Evolutionary conservation across 2,329 filamentous ascomycete genomes (phyloP).

Genomic region (Xylaria hypoxylon): DNA sequence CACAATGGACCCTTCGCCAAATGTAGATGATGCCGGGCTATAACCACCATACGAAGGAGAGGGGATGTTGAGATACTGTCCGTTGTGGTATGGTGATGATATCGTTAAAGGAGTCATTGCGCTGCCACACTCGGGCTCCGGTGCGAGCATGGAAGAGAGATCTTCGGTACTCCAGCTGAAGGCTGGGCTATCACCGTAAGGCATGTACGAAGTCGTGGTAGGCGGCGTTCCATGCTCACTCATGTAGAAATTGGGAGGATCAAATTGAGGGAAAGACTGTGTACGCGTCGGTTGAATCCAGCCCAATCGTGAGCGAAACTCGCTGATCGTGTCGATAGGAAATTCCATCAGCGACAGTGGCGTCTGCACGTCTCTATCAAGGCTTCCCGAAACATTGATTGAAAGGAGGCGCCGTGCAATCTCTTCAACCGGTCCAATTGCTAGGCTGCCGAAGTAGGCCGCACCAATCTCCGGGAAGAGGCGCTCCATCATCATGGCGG

Average conservation of each 20-base stretch:
- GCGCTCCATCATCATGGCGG: conserved; percentile 87
- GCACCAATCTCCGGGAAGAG: conserved; percentile 92
- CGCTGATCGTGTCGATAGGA: conserved; percentile 74
- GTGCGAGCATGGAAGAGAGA: conserved; percentile 67
- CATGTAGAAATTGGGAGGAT: conserved; percentile 66
- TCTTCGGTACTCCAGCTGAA: conserved; percentile 75
- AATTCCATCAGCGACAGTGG: conserved; percentile 77
- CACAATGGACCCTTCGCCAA: conserved; percentile 68
- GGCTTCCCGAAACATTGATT: conserved; percentile 70
- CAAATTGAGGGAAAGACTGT: conserved; percentile 70
- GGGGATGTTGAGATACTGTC: conserved; percentile 72
- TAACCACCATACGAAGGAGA: conserved; percentile 70
- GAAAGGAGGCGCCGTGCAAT: conserved; percentile 81
- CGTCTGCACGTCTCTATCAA: conserved; percentile 69
- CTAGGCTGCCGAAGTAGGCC: conserved; percentile 85
- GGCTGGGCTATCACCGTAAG: conserved; percentile 65
- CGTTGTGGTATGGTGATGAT: conserved; percentile 65
- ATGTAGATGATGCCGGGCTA: conserved; percentile 72
- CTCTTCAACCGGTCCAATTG: conserved; percentile 84
- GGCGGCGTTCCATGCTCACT: conserved; percentile 56
- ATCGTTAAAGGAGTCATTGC: conserved; percentile 67
- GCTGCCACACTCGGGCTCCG: conserved; percentile 59
- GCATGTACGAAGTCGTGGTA: conserved; percentile 59
- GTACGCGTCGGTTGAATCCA: conserved; percentile 71
- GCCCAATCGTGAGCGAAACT: conserved; percentile 77